Evolutionary conservation across 768 basidiomycete species (phyloP), one percentile per base, ranked within the genome.

Genomic region (Leccinum subgranulosum): DNA sequence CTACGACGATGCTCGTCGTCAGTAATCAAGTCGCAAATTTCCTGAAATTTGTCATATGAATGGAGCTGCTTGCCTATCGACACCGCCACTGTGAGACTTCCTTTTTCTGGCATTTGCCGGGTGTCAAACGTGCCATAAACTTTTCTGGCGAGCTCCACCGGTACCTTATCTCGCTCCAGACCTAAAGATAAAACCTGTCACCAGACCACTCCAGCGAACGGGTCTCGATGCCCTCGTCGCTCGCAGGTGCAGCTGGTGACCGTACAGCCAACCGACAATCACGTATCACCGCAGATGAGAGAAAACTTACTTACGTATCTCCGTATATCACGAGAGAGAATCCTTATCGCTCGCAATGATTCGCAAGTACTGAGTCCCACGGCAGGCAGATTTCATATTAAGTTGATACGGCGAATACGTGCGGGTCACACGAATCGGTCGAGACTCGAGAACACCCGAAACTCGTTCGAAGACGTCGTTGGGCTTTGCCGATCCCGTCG

Each of bases 51-150:
- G 66, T 68, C 60, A 62, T 67, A 60, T 33, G 46, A 56, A 47
- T 65, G 59, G 66, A 46, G 61, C 56, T 7, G 25, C 28, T 49
- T 29, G 11, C 36, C 31, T 66, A 66, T 66, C 57, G 3, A 25
- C 65, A 66, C 55, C 49, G 65, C 65, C 66, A 68, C 60, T 19
- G 2, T 9, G 58, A 58, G 59, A 67, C 56, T 55, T 61, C 34
- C 64, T 65, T 64, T 64, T 64, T 29, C 27, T 1, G 53, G 52
- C 3, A 10, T 17, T 25, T 19, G 41, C 17, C 51, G 15, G 54
- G 6, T n/a, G 34, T 61, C 56, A 46, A 43, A 51, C 49, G 17
- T 29, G 17, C 31, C 23, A 31, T 17, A n/a, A 28, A 47, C 25
- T 17, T 23, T 23, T 8, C 15, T 51, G 21, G 31, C 12, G 47